Percentiles rank a stretch among this genome's conserved stretches.
These are phyloP conservation scores for Antrodiella citrinella DNA, from an alignment of 768 basidiomycete genomes.

Conservation along the genomic window DNA sequence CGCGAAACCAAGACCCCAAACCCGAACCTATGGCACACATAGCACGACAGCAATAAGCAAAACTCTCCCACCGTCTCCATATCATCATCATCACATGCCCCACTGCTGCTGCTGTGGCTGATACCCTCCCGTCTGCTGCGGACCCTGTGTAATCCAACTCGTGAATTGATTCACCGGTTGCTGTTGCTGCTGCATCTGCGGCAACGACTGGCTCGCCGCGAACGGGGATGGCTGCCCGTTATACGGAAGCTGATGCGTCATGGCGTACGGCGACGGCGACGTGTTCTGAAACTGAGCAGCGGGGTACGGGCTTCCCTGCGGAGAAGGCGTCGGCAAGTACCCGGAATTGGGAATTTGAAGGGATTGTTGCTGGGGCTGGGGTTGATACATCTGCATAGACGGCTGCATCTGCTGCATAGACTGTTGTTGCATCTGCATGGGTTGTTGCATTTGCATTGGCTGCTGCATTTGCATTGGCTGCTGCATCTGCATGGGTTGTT, in stretches of 20 bases:
- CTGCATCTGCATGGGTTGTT: conserved; percentile 6
- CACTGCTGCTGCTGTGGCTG: conserved; percentile 6
- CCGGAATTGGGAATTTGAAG: conserved; percentile 11
- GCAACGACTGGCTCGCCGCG: conserved; percentile 1
- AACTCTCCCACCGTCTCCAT: background rate
- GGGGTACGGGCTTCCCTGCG: conserved; percentile 3
- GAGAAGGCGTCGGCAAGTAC: conserved; percentile 10
- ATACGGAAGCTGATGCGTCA: background rate
- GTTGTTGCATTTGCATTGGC: conserved; percentile 3
- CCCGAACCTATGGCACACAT: background rate
- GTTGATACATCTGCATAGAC: conserved; percentile 17
- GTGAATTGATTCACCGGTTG: conserved; percentile 17
- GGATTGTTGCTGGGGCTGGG: conserved; percentile 18
- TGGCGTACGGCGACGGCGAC: conserved; percentile 10
- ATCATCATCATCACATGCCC: conserved; percentile 1
- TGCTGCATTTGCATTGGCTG: conserved; percentile 23
- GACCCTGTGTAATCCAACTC: conserved; percentile 14
- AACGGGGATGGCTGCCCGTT: background rate
- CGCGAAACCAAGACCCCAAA: background rate
- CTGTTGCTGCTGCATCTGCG: conserved; percentile 16
- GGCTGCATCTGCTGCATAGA: conserved; percentile 22
- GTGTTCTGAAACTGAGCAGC: background rate
- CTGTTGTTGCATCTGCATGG: conserved; percentile 12
- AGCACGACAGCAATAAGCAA: background rate
- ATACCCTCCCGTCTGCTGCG: conserved; percentile 13